Percentiles rank a stretch among this genome's conserved stretches.
Evolutionary conservation across 495 filamentous ascomycete species (phyloP).

Genomic region (Talaromyces thailandensis): DNA sequence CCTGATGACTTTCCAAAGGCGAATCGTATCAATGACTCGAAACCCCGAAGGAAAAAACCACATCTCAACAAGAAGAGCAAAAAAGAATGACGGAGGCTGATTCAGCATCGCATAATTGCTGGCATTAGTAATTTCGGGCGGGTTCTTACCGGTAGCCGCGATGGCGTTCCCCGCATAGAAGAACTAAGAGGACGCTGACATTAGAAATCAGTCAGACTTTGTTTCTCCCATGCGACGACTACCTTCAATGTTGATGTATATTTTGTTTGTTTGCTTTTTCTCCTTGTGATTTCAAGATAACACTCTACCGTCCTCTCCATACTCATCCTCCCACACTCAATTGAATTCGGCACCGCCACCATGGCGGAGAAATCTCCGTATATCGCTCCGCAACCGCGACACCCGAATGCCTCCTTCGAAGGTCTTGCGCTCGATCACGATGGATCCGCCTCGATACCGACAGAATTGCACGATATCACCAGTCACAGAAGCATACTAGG

Average conservation of each 20-base stretch:
- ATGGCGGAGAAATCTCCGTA: slow-evolving; percentile 9
- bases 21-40: background rate
- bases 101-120: background rate
- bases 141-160: background rate
- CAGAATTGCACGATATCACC: background rate
- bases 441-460: background rate
- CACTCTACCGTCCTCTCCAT: background rate
- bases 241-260: background rate
- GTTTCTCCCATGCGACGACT: background rate
- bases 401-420: slow-evolving; percentile 2
- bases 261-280: background rate
- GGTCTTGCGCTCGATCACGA: background rate
- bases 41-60: background rate
- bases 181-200: background rate
- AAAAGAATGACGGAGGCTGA: background rate
- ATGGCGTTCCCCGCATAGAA: slow-evolving; percentile 5
- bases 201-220: background rate
- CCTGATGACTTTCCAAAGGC: background rate
- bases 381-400: slow-evolving; percentile 5
- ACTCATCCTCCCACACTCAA: background rate
- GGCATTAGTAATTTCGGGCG: background rate
- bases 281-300: background rate
- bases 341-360: background rate
- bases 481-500: slow-evolving; percentile 1
- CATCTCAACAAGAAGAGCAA: background rate